Conservation (phyloP, 1,284 basidiomycete genomes). For the Hemileia vastatrix region DNA sequence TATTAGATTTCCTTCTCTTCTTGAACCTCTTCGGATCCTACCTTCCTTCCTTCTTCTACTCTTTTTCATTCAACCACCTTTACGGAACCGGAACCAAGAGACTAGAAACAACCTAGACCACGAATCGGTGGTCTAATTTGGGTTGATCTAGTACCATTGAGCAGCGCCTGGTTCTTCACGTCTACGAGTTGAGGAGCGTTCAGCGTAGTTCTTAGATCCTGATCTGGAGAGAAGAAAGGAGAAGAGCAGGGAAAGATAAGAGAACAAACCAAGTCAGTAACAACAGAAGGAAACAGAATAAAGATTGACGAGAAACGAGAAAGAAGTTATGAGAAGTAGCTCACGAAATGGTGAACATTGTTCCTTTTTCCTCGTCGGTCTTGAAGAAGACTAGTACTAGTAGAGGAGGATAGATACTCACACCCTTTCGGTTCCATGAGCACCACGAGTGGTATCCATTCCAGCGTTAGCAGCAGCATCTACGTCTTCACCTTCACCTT, state of each 20-base stretch:
- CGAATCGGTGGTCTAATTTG: background rate
- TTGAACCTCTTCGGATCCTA: no score
- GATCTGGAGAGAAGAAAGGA: background rate
- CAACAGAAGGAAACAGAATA: background rate
- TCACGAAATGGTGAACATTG: no score
- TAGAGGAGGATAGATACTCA: no score
- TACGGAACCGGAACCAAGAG: background rate
- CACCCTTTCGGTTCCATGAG: no score
- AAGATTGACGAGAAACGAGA: no score
- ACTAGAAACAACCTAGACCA: background rate
- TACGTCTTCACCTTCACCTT: conserved; percentile 28
- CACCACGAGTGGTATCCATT: no score
- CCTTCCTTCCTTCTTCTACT: no score
- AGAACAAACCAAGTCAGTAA: background rate
- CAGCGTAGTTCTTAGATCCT: background rate
- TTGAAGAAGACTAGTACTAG: no score
- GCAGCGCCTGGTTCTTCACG: background rate
- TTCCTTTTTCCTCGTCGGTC: no score
- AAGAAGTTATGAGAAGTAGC: no score
- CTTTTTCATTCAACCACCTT: no score
- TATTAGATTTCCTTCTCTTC: no score
- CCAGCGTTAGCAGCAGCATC: conserved; percentile 20
- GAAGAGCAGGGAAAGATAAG: background rate
- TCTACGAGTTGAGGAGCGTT: background rate
- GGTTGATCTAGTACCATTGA: background rate